Conservation (phyloP, 1,284 basidiomycete genomes). For the Puccinia sorghi region DNA sequence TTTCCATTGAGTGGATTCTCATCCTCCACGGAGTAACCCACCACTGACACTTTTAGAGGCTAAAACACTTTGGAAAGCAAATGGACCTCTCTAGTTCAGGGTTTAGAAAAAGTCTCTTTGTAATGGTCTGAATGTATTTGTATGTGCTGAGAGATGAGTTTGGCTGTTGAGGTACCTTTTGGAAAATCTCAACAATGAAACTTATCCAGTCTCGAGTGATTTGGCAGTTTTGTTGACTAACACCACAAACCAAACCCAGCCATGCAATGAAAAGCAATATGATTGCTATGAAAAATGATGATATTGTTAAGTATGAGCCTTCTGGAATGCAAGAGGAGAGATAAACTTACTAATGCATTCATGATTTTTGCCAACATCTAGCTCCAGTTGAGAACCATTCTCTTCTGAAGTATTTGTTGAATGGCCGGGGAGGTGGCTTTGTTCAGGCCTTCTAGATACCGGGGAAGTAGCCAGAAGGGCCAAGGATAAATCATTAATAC, state of each 20-base stretch:
- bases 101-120: not conserved
- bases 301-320: not conserved
- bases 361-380: too few relatives aligned
- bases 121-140: not conserved
- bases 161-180: not conserved
- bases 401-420: too few relatives aligned
- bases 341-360: too few relatives aligned
- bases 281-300: not conserved
- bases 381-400: too few relatives aligned
- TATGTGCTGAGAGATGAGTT: not conserved
- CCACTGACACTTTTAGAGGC: not conserved
- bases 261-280: not conserved
- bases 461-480: too few relatives aligned
- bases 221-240: not conserved
- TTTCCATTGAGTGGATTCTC: too few relatives aligned
- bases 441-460: too few relatives aligned
- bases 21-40: too few relatives aligned
- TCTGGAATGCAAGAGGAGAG: not conserved
- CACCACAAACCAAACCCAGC: constrained; percentile 1
- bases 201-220: not conserved
- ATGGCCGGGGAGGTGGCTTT: too few relatives aligned
- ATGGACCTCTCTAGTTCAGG: not conserved
- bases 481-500: too few relatives aligned
- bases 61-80: constrained; percentile 20
- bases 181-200: not conserved